phyloP scores from a whole-genome alignment of 169 alveolate genomes.

The Eimeria falciformis region DNA sequence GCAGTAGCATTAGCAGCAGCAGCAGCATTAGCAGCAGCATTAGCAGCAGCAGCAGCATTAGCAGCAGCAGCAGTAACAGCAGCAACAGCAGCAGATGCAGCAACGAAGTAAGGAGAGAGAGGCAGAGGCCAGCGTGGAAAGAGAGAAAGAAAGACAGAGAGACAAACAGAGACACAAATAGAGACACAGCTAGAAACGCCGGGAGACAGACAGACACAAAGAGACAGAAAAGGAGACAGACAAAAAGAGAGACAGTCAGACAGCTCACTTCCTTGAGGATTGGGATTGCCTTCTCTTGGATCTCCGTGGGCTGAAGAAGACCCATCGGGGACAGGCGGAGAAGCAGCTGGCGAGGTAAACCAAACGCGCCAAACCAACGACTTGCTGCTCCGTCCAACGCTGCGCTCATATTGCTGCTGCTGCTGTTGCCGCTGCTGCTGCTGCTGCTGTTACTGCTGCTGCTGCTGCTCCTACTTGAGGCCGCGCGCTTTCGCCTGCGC shows the following conservation, averaged over 20 bases:
- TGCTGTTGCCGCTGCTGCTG: slow-evolving; percentile 11
- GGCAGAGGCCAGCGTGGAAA: too few species aligned
- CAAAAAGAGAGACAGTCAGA: background rate
- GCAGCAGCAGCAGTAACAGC: background rate
- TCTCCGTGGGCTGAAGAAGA: slow-evolving; percentile 30
- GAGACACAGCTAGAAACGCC: background rate
- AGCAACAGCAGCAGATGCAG: background rate
- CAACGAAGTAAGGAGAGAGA: background rate
- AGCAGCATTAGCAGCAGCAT: background rate
- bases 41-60: background rate
- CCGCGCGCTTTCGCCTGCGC: background rate
- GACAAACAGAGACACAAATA: background rate
- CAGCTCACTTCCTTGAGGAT: slow-evolving; percentile 14
- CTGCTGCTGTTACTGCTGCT: background rate
- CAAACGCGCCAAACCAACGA: background rate
- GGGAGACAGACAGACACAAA: background rate
- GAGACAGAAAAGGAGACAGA: background rate
- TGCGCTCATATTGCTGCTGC: background rate
- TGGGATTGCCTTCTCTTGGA: slow-evolving; percentile 70
- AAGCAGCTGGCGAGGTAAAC: background rate
- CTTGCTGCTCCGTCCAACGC: background rate
- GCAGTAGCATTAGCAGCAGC: background rate
- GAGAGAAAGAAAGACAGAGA: background rate
- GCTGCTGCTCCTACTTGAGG: background rate
- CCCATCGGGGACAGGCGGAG: background rate